Evolutionary conservation across 441 rosid species (phyloP).

Genomic region (Rhodomyrtus psidioides): DNA sequence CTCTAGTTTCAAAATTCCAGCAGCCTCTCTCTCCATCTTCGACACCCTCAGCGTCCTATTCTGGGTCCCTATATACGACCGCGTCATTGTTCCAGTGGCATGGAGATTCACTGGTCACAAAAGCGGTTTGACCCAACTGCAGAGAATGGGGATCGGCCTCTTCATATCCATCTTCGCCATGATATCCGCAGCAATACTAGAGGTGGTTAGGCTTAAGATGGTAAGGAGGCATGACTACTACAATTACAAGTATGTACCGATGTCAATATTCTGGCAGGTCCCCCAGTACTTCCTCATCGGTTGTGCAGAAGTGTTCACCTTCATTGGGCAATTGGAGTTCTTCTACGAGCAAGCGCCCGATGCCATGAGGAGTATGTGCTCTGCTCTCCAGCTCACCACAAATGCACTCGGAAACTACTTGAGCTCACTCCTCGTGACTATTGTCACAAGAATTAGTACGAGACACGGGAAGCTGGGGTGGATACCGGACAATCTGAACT

Average conservation of each 20-base stretch:
- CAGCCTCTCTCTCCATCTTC: background rate
- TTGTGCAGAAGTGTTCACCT: slow-evolving; percentile 5
- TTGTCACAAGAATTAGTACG: slow-evolving; percentile 1
- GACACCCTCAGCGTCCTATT: slow-evolving; percentile 9
- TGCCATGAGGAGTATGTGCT: slow-evolving; percentile 5
- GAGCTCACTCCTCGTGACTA: slow-evolving; percentile 3
- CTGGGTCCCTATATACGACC: slow-evolving; percentile 7
- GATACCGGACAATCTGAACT: slow-evolving; percentile 9
- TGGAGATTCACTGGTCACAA: slow-evolving; percentile 1
- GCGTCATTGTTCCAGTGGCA: background rate
- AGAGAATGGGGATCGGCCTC: slow-evolving; percentile 5
- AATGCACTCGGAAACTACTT: background rate
- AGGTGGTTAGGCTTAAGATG: background rate
- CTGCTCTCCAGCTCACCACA: background rate
- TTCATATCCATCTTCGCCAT: slow-evolving; percentile 5
- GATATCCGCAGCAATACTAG: background rate
- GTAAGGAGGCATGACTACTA: slow-evolving; percentile 6
- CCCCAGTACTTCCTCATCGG: slow-evolving; percentile 6
- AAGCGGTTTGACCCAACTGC: slow-evolving; percentile 1
- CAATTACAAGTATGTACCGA: background rate
- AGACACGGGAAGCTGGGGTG: slow-evolving; percentile 5
- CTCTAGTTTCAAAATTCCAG: background rate
- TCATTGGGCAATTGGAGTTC: slow-evolving; percentile 2
- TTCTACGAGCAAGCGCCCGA: slow-evolving; percentile 7
- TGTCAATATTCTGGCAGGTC: slow-evolving; percentile 5